Evolutionary conservation across 2,329 filamentous ascomycete species (phyloP).

Genomic region (Camillea tinctor): DNA sequence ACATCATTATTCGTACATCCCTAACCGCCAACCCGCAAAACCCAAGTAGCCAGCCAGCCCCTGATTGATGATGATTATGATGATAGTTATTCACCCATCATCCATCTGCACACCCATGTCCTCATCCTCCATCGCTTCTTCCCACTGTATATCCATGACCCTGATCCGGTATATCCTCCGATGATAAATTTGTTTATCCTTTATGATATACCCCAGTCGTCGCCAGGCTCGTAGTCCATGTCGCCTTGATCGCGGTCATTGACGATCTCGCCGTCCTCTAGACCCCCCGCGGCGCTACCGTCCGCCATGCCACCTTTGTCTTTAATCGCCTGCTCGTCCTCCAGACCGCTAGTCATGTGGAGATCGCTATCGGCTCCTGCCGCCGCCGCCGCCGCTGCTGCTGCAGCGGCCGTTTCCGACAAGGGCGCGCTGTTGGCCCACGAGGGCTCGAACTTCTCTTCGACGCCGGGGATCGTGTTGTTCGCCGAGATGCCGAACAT

Average conservation of each 20-base stretch:
- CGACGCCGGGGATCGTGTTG: conserved; percentile 59
- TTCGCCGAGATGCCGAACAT: conserved; percentile 51
- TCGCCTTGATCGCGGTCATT: conserved; percentile 29
- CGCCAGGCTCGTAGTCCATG: conserved; percentile 35
- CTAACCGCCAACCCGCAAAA: too few species aligned
- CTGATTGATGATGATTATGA: too few species aligned
- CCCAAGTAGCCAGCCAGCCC: too few species aligned
- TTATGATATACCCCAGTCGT: conserved; percentile 26
- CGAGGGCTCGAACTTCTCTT: conserved; percentile 60
- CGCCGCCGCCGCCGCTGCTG: neutral
- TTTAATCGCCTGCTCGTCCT: conserved; percentile 22
- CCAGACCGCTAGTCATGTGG: conserved; percentile 18
- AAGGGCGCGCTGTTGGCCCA: conserved; percentile 51
- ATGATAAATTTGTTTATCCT: too few species aligned
- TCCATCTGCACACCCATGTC: too few species aligned
- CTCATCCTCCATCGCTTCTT: too few species aligned
- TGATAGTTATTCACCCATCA: too few species aligned
- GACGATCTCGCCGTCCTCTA: conserved; percentile 31
- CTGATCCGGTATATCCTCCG: too few species aligned
- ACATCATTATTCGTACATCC: too few species aligned
- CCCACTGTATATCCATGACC: too few species aligned
- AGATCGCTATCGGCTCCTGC: conserved; percentile 17
- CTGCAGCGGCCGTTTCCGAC: conserved; percentile 9
- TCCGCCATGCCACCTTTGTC: conserved; percentile 21
- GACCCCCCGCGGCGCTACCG: conserved; percentile 8